Evolutionary conservation across 352 stramenopile genomes (phyloP).

Genomic region (Globisporangium camurandrum): DNA sequence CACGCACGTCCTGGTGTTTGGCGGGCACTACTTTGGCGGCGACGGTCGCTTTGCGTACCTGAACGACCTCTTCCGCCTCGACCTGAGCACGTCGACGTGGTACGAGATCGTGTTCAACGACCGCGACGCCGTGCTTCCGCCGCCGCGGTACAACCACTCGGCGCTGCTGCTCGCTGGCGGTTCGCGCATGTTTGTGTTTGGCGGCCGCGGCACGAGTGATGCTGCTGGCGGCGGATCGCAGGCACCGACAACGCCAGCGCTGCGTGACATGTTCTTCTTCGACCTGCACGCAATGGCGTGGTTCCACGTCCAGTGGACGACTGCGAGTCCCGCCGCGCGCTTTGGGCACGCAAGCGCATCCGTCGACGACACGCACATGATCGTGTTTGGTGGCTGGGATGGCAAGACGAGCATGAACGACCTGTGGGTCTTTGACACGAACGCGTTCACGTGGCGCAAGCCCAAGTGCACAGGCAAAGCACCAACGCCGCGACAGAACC

Average conservation of each 20-base stretch:
- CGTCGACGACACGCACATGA: slow-evolving; percentile 67
- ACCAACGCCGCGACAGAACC: slow-evolving; percentile 62
- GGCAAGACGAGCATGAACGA: slow-evolving; percentile 69
- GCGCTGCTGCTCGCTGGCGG: slow-evolving; percentile 57
- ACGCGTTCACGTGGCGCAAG: slow-evolving; percentile 65
- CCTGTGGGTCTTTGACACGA: slow-evolving; percentile 65
- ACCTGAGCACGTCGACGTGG: slow-evolving; percentile 77
- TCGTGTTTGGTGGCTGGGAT: slow-evolving; percentile 88
- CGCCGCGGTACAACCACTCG: slow-evolving; percentile 82
- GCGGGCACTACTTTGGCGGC: slow-evolving; percentile 84
- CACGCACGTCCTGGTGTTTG: slow-evolving; percentile 84
- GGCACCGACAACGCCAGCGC: slow-evolving; percentile 19
- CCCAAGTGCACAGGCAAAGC: slow-evolving; percentile 54
- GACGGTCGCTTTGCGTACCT: slow-evolving; percentile 84
- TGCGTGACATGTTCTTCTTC: slow-evolving; percentile 87
- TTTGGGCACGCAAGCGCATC: slow-evolving; percentile 61
- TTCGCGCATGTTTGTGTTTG: slow-evolving; percentile 75
- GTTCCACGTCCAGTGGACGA: slow-evolving; percentile 83
- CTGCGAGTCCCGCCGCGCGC: slow-evolving; percentile 59
- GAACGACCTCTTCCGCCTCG: slow-evolving; percentile 85
- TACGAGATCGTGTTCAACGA: slow-evolving; percentile 50
- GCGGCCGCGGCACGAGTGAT: slow-evolving; percentile 48
- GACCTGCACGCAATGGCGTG: slow-evolving; percentile 78
- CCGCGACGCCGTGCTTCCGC: slow-evolving; percentile 35
- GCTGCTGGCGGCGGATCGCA: too few species aligned